Evolutionary conservation across 345 rosid species (phyloP).

Genomic region (Gossypium anomalum): DNA sequence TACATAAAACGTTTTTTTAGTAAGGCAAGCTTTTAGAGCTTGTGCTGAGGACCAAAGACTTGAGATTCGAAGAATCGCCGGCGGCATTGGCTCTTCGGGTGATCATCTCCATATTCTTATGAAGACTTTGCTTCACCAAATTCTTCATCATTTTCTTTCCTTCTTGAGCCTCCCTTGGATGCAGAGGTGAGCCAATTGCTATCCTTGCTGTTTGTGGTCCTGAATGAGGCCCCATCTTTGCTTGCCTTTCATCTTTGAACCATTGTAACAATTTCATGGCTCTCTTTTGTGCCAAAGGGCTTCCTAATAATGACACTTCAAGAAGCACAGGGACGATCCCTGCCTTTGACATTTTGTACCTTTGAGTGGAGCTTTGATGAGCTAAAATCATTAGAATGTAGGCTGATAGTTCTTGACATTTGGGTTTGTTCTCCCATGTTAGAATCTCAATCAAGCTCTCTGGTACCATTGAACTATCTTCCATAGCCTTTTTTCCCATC

Average conservation of each 20-base stretch:
- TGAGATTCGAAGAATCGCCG: constrained; percentile 45
- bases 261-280: constrained; percentile 81
- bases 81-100: constrained; percentile 55
- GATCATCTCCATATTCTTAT: constrained; percentile 88
- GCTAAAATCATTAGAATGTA: constrained; percentile 83
- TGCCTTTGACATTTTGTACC: constrained; percentile 68
- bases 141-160: constrained; percentile 75
- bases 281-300: constrained; percentile 75
- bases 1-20: constrained; percentile 26
- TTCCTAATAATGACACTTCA: constrained; percentile 68
- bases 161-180: constrained; percentile 47
- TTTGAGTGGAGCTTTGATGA: constrained; percentile 66
- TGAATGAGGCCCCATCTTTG: constrained; percentile 81
- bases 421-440: constrained; percentile 89
- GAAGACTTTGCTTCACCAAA: constrained; percentile 78
- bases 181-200: constrained; percentile 56
- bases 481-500: constrained; percentile 75
- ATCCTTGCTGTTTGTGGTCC: constrained; percentile 73
- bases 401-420: constrained; percentile 79
- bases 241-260: constrained; percentile 86
- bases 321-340: constrained; percentile 78
- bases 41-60: constrained; percentile 67
- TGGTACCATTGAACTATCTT: constrained; percentile 49
- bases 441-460: constrained; percentile 64
- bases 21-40: constrained; percentile 93